phyloP scores from a whole-genome alignment of 164 flowering plant genomes.

The Berberis thunbergii region DNA sequence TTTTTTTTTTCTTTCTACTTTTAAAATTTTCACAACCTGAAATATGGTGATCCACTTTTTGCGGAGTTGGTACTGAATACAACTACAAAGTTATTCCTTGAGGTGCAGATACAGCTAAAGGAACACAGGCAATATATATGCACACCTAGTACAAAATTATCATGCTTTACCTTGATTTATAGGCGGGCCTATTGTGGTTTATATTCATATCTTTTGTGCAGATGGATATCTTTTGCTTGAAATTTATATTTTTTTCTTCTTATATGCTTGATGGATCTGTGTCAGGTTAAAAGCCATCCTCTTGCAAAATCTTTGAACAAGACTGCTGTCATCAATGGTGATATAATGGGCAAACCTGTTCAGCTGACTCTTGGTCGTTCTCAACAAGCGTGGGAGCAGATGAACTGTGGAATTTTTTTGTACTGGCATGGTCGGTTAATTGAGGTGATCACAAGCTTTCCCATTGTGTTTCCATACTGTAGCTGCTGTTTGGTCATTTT shows the following conservation, averaged over 20 bases:
- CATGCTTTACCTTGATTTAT: not conserved
- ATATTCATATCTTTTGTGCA: too few relatives aligned
- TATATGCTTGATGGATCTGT: not conserved
- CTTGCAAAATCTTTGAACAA: constrained; percentile 38
- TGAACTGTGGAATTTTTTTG: constrained; percentile 53
- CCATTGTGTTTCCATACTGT: not conserved
- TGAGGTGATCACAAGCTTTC: constrained; percentile 30
- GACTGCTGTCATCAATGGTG: constrained; percentile 25
- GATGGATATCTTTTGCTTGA: not conserved
- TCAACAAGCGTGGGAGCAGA: constrained; percentile 45
- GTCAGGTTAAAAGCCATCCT: constrained; percentile 51
- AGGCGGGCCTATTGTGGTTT: too few relatives aligned
- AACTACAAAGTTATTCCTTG: too few relatives aligned
- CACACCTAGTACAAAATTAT: not conserved
- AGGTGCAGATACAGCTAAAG: too few relatives aligned
- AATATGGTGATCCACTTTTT: too few relatives aligned
- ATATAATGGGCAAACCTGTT: constrained; percentile 32
- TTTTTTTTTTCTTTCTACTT: too few relatives aligned
- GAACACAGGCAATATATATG: too few relatives aligned
- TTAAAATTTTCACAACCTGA: too few relatives aligned
- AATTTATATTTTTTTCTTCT: not conserved
- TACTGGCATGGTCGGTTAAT: constrained; percentile 69
- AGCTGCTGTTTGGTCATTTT: not conserved
- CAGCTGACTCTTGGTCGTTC: constrained; percentile 40
- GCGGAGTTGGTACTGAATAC: too few relatives aligned